Evolutionary conservation across 768 basidiomycete species (phyloP), one percentile per base, ranked within the genome.

Genomic region (Clitopilus hobsonii): DNA sequence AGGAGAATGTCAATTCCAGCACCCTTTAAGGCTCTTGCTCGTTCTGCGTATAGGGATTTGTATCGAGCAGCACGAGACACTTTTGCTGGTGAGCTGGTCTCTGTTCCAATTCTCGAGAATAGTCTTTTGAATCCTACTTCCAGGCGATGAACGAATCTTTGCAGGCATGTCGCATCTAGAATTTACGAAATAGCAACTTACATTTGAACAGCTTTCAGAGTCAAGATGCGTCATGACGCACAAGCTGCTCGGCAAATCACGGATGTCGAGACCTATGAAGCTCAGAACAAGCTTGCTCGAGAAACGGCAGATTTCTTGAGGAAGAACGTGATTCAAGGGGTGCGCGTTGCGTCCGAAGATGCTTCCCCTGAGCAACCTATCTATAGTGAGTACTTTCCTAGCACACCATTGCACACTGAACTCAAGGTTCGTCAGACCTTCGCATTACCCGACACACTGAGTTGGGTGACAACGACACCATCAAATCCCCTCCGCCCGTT

Each of bases 291-390:
- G 52, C 71, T 88, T 4, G 82, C 85, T 38, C 76, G 73, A 51
- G 92, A 97, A 38, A 76, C 94, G 41, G 90, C 94, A 3, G 65
- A 74, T 22, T 82, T 91, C 29, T 66, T 98, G 56, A 77, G 88
- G 58, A 82, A 74, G 67, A 98, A 98, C 67, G 76, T 98, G 41
- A 94, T 93, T 0, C 95, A 98, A 68, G 95, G 85, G 1, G 69
- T 72, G 41, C 80, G 73, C 62, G 74, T 82, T 8, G 63, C 68
- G 18, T 64, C 69, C 8, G 54, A 70, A 16, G 65, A 64, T n/a
- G 60, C 61, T 24, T 69, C 56, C 25, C 69, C 70, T 5, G 54
- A 54, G 13, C 65, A 72, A 27, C 82, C 81, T 25, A 73, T 79
- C 26, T 90, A 84, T 80, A 81, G 87, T 89, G 66, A 58, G 81